phyloP scores from a whole-genome alignment of 257 asterid genomes.

The Solanum bukasovii region DNA sequence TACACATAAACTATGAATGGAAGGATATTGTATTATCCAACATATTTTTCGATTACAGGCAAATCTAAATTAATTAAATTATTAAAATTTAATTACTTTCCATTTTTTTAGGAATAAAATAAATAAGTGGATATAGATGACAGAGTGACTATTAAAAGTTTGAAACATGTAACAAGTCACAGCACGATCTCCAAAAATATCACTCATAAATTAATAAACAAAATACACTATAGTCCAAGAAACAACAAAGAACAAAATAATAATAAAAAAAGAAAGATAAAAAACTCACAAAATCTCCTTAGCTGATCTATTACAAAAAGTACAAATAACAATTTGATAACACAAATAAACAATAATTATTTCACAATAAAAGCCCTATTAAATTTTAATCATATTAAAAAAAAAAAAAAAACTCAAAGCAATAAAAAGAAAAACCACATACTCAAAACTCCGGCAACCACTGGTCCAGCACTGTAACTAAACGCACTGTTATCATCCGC shows the following conservation, averaged over 20 bases:
- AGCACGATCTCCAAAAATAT: not conserved
- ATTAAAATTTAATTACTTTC: not conserved
- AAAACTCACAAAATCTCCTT: not conserved
- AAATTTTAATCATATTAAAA: not conserved
- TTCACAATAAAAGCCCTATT: not conserved
- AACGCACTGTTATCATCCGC: constrained; percentile 11
- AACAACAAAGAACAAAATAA: not conserved
- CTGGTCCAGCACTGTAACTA: not conserved
- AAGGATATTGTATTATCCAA: not conserved
- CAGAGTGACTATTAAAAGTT: not conserved
- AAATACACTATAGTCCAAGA: not conserved
- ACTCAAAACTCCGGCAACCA: not conserved
- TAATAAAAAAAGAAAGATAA: not conserved
- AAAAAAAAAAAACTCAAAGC: not conserved
- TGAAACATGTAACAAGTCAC: not conserved
- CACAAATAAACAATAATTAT: not conserved
- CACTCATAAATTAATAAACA: not conserved
- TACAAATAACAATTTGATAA: not conserved
- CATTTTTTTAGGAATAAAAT: not conserved
- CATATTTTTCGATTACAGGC: not conserved
- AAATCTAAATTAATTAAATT: not conserved
- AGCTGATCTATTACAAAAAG: not conserved
- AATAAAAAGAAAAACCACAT: not conserved
- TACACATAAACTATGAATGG: not conserved
- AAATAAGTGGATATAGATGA: not conserved